Base-by-base conservation (phyloP, 1,139 yeast species). In the Suhomyces kunorum region DNA sequence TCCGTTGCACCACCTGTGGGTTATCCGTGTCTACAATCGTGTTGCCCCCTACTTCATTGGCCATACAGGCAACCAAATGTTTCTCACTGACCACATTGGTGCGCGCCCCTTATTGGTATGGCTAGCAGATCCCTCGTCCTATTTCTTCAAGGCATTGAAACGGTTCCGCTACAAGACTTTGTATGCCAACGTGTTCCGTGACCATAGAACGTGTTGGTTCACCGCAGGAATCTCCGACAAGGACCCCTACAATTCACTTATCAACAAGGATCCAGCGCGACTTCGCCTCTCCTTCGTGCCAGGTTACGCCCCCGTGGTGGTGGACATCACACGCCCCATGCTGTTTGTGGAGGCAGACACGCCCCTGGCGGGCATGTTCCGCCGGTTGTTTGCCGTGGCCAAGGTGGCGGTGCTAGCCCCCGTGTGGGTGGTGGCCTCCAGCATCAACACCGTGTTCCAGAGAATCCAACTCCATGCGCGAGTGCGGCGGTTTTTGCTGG, bases 151-250 rank as follows among this genome's bases (percentile, higher is more conserved):
- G 50, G 85, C 80, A 1, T 67, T 87, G 40, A 52, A 65, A 23
- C 42, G 46, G 26, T 87, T 87, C 62, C 64, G 70, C 42, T 56
- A 76, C 45, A 68, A 72, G 39, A 60, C 81, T 1, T 61, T 87
- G 40, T 87, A 87, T 55, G 85, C 92, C 5, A 87, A 87, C 59
- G 74, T 83, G 29, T 75, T 84, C 44, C 85, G 87, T 49, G 96
- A 87, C 61, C 81, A 80, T 50, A 74, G 95, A 49, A 81, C 94
- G 5, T 76, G 86, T 22, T 87, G 87, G 83, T 87, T 85, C 73
- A 87, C 95, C 0, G 72, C 95, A 0, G 85, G 86, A 2, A 83
- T 85, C 23, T 76, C 85, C 2, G 55, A 65, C 8, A 63, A 66
- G 15, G 94, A 87, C 54, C 94, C 94, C 1, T 86, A 75, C 54